phyloP scores from a whole-genome alignment of 169 alveolate species.

The Cryptosporidium ubiquitum region DNA sequence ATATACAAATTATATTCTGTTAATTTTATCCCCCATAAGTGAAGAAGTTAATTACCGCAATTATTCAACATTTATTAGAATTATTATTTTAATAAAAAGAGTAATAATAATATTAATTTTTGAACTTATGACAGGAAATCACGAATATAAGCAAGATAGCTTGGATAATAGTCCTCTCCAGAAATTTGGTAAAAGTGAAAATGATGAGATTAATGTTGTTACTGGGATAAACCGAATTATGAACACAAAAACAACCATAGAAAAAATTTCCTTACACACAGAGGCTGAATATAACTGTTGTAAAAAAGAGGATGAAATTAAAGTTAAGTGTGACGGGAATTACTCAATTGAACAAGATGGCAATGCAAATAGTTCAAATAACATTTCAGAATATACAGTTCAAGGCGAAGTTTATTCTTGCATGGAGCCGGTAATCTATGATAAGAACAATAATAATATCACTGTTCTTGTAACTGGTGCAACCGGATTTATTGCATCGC shows the following conservation, averaged over 20 bases:
- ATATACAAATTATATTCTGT: background rate
- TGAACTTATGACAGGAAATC: background rate
- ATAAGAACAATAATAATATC: slow-evolving; percentile 2
- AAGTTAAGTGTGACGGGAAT: background rate
- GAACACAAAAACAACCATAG: background rate
- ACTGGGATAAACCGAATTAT: background rate
- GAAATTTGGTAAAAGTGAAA: background rate
- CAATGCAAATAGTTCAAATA: background rate
- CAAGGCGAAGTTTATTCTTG: slow-evolving; percentile 26
- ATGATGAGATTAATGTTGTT: background rate
- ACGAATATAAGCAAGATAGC: background rate
- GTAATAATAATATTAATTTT: background rate
- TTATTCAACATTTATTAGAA: background rate
- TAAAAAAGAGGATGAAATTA: background rate
- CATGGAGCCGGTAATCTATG: slow-evolving; percentile 33
- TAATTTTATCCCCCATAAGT: background rate
- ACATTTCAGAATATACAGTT: background rate
- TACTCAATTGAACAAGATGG: background rate
- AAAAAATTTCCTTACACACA: background rate
- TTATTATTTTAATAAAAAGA: background rate
- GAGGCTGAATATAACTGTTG: background rate
- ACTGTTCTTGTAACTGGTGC: slow-evolving; percentile 58
- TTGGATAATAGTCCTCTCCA: background rate
- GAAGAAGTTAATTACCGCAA: background rate
- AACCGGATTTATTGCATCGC: slow-evolving; percentile 70